These are phyloP conservation scores for Chenopodium formosanum DNA, from an alignment of 148 eudicot genomes.

Conservation along the genomic window DNA sequence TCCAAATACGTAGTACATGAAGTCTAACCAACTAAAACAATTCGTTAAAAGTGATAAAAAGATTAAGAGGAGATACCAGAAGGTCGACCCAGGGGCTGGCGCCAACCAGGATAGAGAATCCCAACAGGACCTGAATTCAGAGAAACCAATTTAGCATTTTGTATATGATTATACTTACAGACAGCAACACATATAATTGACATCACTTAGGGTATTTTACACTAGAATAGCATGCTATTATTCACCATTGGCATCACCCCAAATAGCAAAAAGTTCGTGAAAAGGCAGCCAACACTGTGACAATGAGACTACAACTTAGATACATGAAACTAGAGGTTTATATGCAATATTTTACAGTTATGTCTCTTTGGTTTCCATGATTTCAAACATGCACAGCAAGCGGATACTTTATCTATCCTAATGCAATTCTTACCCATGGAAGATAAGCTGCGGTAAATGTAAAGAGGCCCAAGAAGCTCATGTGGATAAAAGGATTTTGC, in stretches of 20 bases:
- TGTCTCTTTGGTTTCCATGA: neutral
- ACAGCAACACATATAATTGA: neutral
- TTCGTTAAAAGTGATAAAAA: neutral
- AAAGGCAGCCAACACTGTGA: neutral
- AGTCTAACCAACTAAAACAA: neutral
- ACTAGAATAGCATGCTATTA: neutral
- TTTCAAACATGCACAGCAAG: neutral
- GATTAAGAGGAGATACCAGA: slow-evolving; percentile 45
- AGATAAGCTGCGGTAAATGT: slow-evolving; percentile 97
- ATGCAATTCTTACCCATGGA: slow-evolving; percentile 72
- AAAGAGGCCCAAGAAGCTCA: slow-evolving; percentile 98
- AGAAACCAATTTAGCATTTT: neutral
- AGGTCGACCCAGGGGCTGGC: slow-evolving; percentile 99
- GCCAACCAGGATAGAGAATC: slow-evolving; percentile 93
- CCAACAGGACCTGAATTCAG: slow-evolving; percentile 74
- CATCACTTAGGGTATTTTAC: too few species aligned
- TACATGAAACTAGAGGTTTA: neutral
- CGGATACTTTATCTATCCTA: neutral
- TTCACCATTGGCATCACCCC: neutral
- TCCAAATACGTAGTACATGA: neutral
- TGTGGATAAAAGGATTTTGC: slow-evolving; percentile 94
- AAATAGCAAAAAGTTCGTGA: neutral
- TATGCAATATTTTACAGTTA: neutral
- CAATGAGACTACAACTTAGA: neutral
- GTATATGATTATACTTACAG: neutral